Base-by-base conservation (phyloP, 1,284 basidiomycete genomes). In the Ceratobasidium sp. region DNA sequence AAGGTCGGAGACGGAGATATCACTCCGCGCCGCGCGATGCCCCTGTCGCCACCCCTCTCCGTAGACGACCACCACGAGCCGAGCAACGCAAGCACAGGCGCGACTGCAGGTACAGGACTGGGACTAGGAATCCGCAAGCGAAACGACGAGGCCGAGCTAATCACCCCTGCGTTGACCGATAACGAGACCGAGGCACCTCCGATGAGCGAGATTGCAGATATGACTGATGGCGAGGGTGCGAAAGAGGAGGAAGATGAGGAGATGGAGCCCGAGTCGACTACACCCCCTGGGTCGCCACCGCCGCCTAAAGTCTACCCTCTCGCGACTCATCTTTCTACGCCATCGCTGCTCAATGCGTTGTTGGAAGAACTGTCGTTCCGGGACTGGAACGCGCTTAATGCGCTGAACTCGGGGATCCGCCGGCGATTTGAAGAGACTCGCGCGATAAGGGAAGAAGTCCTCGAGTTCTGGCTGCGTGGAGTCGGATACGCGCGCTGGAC, bases 401-500 rank as follows among this genome's bases (percentile, higher is more conserved):
- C 56, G 17, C 66, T 76, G 17, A 77, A 74, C 65, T 54, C 67
- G 59, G 51, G 45, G 53, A 51, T 66, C 62, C 73, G 78, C 56
- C 60, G 78, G 9, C 69, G 74, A 33, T 50, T 93, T 48, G 85
- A 87, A 69, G 85, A 87, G 75, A 82, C 81, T 17, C 81, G 86
- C n/a, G 83, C 83, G 56, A 80, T 92, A 57, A 84, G 87, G 36
- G 93, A 94, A 81, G 84, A 82, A 14, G 87, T 91, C 7, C 79
- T 94, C 75, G 90, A 91, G 82, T 83, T 90, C 53, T 93, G 86
- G 81, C 81, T 94, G 77, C 83, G 65, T 33, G 71, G 83, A 50
- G 88, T 93, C 7, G 93, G 93, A 9, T 94, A 94, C 81, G 78
- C 79, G 64, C 83, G 87, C 59, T 94, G 93, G 93, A 73, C 77